Conservation (phyloP, 2,329 filamentous ascomycete species). For the Aspergillus sp. region DNA sequence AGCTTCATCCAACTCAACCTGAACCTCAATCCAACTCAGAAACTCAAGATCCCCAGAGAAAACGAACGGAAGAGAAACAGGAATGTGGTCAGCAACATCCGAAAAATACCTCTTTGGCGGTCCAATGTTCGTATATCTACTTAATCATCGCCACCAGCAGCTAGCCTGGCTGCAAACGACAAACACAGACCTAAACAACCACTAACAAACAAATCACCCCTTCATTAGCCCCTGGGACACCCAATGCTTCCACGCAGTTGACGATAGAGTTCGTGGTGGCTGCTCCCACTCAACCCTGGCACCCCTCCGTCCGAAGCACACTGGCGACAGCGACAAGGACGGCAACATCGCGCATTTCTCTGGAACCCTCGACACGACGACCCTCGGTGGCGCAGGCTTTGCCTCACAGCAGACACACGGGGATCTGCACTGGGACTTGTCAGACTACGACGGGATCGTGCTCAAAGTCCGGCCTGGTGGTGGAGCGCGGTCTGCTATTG, state of each 20-base stretch:
- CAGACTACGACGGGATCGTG: slow-evolving; percentile 63
- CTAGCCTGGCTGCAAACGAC: not conserved
- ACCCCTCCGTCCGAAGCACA: slow-evolving; percentile 11
- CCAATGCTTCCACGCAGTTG: slow-evolving; percentile 67
- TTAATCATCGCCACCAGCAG: too few species aligned
- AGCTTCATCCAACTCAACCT: not conserved
- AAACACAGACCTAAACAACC: not conserved
- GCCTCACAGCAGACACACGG: slow-evolving; percentile 74
- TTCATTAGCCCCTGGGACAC: slow-evolving; percentile 19
- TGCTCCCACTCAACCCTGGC: slow-evolving; percentile 62
- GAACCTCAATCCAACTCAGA: not conserved
- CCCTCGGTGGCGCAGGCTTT: slow-evolving; percentile 80
- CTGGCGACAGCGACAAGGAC: slow-evolving; percentile 36
- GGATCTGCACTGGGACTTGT: slow-evolving; percentile 66
- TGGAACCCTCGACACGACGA: slow-evolving; percentile 72
- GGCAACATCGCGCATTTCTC: slow-evolving; percentile 59
- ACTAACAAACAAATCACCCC: not conserved
- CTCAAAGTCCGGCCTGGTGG: slow-evolving; percentile 36
- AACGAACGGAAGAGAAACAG: not conserved
- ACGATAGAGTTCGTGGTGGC: slow-evolving; percentile 79
- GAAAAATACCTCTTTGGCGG: not conserved
- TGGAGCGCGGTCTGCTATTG: slow-evolving; percentile 39
- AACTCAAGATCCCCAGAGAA: not conserved
- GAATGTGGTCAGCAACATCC: not conserved
- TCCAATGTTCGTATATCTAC: not conserved